These are phyloP conservation scores for Rachicladosporium sp. DNA, from an alignment of 2,329 filamentous ascomycete species.

Conservation along the genomic window DNA sequence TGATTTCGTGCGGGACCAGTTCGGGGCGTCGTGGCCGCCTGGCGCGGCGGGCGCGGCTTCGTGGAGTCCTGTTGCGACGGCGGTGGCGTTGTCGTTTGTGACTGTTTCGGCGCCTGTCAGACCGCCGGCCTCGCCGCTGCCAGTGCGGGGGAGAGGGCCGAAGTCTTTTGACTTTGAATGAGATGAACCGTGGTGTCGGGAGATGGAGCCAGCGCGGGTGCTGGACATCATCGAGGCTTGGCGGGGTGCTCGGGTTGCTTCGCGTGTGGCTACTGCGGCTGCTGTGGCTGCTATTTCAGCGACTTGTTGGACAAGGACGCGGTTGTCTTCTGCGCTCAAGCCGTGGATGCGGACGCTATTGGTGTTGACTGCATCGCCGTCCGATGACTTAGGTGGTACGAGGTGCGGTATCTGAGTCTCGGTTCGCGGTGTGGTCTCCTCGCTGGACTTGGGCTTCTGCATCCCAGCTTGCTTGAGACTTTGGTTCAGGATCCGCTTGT, in stretches of 20 bases:
- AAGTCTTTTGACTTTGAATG: conserved; percentile 1
- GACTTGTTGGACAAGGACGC: conserved; percentile 69
- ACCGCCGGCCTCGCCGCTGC: conserved; percentile 3
- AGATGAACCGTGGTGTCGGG: background rate
- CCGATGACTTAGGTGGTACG: conserved; percentile 56
- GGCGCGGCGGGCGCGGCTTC: conserved; percentile 14
- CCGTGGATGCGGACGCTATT: conserved; percentile 41
- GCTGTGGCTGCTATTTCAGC: conserved; percentile 90
- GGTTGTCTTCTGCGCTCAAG: conserved; percentile 71
- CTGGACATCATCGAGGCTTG: conserved; percentile 35
- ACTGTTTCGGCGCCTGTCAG: background rate
- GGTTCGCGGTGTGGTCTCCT: conserved; percentile 7
- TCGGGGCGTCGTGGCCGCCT: conserved; percentile 92
- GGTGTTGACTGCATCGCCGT: conserved; percentile 30
- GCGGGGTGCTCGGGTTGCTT: conserved; percentile 47
- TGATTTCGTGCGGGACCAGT: conserved; percentile 91
- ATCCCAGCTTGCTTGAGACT: conserved; percentile 76
- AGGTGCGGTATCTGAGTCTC: conserved; percentile 45
- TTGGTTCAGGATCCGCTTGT: conserved; percentile 86
- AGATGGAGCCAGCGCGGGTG: conserved; percentile 7
- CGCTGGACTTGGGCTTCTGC: conserved; percentile 20
- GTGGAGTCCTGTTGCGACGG: conserved; percentile 3
- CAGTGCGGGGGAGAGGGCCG: conserved; percentile 1
- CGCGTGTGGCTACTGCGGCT: conserved; percentile 72
- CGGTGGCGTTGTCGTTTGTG: conserved; percentile 1